Evolutionary conservation across 352 stramenopile genomes (phyloP).

Genomic region (Stramenopiles sp.): DNA sequence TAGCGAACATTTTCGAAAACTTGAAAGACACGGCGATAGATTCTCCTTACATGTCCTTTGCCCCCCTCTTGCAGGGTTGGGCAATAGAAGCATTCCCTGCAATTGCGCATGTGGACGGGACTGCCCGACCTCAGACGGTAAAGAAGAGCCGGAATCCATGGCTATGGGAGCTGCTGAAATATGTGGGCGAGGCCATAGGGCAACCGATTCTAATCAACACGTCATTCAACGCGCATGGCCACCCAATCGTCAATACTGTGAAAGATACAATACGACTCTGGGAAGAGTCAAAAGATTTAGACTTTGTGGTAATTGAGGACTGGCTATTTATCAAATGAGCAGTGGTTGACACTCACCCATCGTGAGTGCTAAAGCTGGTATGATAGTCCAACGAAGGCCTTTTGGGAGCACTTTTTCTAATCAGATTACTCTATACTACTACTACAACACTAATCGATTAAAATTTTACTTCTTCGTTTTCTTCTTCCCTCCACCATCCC

Average conservation of each 20-base stretch:
- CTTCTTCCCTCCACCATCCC: too few relatives aligned
- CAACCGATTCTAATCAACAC: slow-evolving; percentile 62
- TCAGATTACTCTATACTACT: too few relatives aligned
- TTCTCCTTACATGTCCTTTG: slow-evolving; percentile 30
- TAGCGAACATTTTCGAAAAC: background rate
- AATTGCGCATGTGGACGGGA: slow-evolving; percentile 56
- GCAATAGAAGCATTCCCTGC: slow-evolving; percentile 32
- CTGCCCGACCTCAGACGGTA: slow-evolving; percentile 50
- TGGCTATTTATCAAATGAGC: background rate
- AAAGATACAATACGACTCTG: slow-evolving; percentile 30
- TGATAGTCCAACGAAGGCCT: too few relatives aligned
- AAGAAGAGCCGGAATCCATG: slow-evolving; percentile 30
- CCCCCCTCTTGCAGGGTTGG: slow-evolving; percentile 17
- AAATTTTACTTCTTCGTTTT: too few relatives aligned
- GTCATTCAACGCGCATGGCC: slow-evolving; percentile 50
- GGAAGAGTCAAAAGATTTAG: slow-evolving; percentile 9
- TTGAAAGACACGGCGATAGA: background rate
- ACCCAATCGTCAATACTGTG: slow-evolving; percentile 56
- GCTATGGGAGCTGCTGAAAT: slow-evolving; percentile 43
- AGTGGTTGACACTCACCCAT: too few relatives aligned
- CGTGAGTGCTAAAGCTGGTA: too few relatives aligned
- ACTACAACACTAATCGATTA: too few relatives aligned
- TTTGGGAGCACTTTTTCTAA: too few relatives aligned
- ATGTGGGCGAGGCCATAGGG: slow-evolving; percentile 39
- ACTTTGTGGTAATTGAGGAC: slow-evolving; percentile 10